Percentiles rank a stretch among this genome's conserved stretches.
Conservation (phyloP, 2,329 filamentous ascomycete genomes). For the Arthroderma sp. region DNA sequence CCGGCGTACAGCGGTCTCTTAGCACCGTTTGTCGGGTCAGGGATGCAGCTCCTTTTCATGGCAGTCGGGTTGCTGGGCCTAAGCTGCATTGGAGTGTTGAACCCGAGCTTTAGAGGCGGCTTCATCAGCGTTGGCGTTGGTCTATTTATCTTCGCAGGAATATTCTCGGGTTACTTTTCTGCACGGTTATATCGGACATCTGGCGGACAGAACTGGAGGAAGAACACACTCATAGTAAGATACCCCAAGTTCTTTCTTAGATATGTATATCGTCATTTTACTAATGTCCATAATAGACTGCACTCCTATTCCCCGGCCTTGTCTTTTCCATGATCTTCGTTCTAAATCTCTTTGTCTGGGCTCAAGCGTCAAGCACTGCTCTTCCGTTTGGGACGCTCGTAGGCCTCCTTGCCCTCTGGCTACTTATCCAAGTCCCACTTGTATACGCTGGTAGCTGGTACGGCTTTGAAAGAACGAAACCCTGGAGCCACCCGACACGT, state of each 20-base stretch:
- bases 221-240: constrained; percentile 56
- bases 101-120: constrained; percentile 79
- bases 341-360: constrained; percentile 81
- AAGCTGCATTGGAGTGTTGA: constrained; percentile 64
- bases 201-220: constrained; percentile 59
- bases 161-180: constrained; percentile 82
- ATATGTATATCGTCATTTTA: constrained; percentile 11
- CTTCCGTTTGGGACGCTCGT: constrained; percentile 71
- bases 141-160: constrained; percentile 68
- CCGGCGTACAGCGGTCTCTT: constrained; percentile 60
- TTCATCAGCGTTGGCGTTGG: constrained; percentile 76
- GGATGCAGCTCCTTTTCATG: constrained; percentile 79
- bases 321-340: constrained; percentile 64
- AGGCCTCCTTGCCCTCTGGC: constrained; percentile 62
- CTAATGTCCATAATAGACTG: constrained; percentile 40
- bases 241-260: background rate
- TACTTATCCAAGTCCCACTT: constrained; percentile 73
- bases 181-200: constrained; percentile 74
- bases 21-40: constrained; percentile 70
- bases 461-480: constrained; percentile 53
- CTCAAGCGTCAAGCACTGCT: constrained; percentile 75
- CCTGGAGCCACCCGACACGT: constrained; percentile 74
- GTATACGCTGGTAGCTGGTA: constrained; percentile 71
- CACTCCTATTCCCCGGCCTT: constrained; percentile 65
- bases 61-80: constrained; percentile 57